These are phyloP conservation scores for Fusarium sambucinum DNA, from an alignment of 2,329 filamentous ascomycete genomes.

Conservation along the genomic window DNA sequence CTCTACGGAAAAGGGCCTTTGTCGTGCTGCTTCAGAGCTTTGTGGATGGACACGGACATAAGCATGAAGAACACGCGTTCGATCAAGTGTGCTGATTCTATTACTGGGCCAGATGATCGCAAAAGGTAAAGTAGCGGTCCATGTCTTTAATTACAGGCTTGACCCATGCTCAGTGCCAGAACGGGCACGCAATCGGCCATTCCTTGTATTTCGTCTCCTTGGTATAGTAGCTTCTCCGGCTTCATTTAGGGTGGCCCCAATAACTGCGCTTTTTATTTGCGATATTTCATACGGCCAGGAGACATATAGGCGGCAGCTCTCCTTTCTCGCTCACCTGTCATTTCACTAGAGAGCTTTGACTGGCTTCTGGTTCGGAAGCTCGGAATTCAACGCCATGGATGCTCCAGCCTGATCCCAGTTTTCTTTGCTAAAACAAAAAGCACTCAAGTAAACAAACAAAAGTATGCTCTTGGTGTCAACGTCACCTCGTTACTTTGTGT, in stretches of 20 bases:
- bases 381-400: not conserved
- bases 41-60: slow-evolving; percentile 10
- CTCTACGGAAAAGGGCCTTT: not conserved
- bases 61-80: slow-evolving; percentile 23
- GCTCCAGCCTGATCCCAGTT: not conserved
- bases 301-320: slow-evolving; percentile 23
- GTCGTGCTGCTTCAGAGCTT: slow-evolving; percentile 2
- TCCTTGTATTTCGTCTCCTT: slow-evolving; percentile 37
- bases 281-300: slow-evolving; percentile 27
- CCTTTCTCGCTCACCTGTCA: slow-evolving; percentile 22
- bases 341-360: slow-evolving; percentile 5
- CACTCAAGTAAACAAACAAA: slow-evolving; percentile 13
- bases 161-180: slow-evolving; percentile 28
- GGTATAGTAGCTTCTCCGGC: slow-evolving; percentile 26
- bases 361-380: slow-evolving; percentile 2
- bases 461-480: not conserved
- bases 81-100: slow-evolving; percentile 24
- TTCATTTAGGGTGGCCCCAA: slow-evolving; percentile 33
- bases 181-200: slow-evolving; percentile 36
- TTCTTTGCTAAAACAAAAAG: not conserved
- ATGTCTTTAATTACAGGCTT: slow-evolving; percentile 27
- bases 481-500: slow-evolving; percentile 1
- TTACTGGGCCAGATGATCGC: slow-evolving; percentile 23
- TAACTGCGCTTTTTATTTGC: slow-evolving; percentile 20
- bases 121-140: slow-evolving; percentile 26